Base-by-base conservation (phyloP, 495 filamentous ascomycete genomes). In the Haplographium delicatum region DNA sequence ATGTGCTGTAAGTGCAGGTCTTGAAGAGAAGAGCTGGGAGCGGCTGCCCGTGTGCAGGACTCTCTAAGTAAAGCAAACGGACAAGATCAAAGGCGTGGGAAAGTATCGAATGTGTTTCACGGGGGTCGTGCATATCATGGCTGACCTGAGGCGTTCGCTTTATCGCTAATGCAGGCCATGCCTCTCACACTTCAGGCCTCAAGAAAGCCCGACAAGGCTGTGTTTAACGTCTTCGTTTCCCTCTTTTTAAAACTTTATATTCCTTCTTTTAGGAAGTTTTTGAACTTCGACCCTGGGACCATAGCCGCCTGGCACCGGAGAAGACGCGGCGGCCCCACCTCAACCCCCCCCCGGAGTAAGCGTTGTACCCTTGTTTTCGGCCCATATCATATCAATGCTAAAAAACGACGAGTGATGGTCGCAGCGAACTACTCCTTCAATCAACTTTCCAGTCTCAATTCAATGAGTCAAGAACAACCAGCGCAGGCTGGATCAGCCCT, bases 321-420 rank as follows among this genome's bases (percentile, higher is more conserved):
- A 16, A 5, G 16, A 34, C 44, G 43, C 20, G 27, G 28, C 20
- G 28, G 24, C 5, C 19, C 20, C 20, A 40, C 39, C 37, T 30
- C 40, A 13, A 51, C 44, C 38, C 40, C n/a, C n/a, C 44, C 39
- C 24, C 49, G 41, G 33, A 53, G 43, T 53, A 41, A 46, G 41
- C 50, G 28, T 31, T 33, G 47, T 26, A 20, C 42, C 20, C 41
- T 23, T 18, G 41, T 26, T 8, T 18, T 27, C 41, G 15, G 7
- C 30, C 41, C 13, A 35, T n/a, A n/a, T n/a, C n/a, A n/a, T n/a
- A n/a, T n/a, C 28, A 26, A 22, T 39, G 46, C 46, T 49, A 40
- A 49, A n/a, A 45, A 27, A 20, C 38, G n/a, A 19, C 41, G 20
- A 39, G 18, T 41, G 23, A 53, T 53, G 50, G 50, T 46, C 20